Base-by-base conservation (phyloP, 495 filamentous ascomycete species). In the Trichoderma virens region DNA sequence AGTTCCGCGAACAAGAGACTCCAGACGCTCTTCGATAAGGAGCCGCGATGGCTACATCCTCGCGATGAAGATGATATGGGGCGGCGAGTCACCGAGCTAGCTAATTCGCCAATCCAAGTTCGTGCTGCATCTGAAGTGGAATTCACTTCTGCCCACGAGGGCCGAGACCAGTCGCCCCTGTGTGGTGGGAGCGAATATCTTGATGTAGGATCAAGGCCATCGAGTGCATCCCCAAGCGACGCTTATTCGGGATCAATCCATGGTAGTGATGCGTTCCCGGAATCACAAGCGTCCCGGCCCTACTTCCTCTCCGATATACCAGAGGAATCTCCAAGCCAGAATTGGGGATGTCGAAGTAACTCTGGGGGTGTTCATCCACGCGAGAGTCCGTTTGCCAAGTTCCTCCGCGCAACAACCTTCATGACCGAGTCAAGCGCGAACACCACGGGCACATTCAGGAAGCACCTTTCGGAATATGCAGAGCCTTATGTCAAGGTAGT, bases 1-100 rank as follows among this genome's bases (percentile, higher is more conserved):
- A 77, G 79, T 64, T 79, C 78, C 34, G 78, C 78, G 16, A 78
- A 80, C 62, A 80, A 80, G 64, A 77, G 74, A 35, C 75, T 79
- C 45, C 76, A 80, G 38, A 71, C 70, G 39, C 74, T 78, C 66
- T 71, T 80, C 28, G 78, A 78, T 54, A 78, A 80, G 59, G 78
- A 80, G 31, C 74, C 78, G 34, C 75, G 77, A 13, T 79, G 76
- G 69, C 71, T 80, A 25, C 72, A 77, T n/a, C 77, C 78, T 0
- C 78, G 75, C 61, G 75, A 75, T 20, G 73, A 78, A 18, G 66
- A 72, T 5, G 78, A 80, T 38, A 78, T 79, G 70, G 70, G 66
- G 63, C 70, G 71, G 23, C 75, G 78, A 18, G 74, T 79, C 38
- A 64, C 63, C 27, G 71, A 70, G 62, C 5, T 74, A 69, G 16